A percentile compares a stretch with the other conserved stretches of the same genome.
Conservation (phyloP, 305 asterid species). For the Fraxinus floribunda region DNA sequence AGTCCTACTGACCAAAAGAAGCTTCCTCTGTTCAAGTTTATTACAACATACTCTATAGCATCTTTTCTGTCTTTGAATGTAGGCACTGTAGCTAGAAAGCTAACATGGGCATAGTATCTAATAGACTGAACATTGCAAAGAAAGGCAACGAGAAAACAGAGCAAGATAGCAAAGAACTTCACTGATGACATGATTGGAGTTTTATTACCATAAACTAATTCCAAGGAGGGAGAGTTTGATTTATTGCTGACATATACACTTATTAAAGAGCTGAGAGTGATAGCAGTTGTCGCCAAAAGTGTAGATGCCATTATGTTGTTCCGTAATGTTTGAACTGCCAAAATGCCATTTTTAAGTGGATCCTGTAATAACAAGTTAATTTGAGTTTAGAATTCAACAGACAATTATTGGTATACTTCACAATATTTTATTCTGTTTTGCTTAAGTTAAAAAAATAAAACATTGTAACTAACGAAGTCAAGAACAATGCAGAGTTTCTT, state of each 20-base stretch:
- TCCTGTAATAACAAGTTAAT: conserved; percentile 46
- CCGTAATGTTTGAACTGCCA: conserved; percentile 77
- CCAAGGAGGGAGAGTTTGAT: conserved; percentile 41
- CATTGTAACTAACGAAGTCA: background rate
- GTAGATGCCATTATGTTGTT: conserved; percentile 95
- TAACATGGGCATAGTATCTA: conserved; percentile 76
- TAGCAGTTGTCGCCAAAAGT: conserved; percentile 74
- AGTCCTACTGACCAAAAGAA: conserved; percentile 79
- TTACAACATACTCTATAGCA: conserved; percentile 59
- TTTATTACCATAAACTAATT: conserved; percentile 40
- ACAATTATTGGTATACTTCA: background rate
- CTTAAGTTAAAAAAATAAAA: too few relatives aligned
- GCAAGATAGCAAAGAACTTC: conserved; percentile 61
- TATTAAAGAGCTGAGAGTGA: conserved; percentile 77
- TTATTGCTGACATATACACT: conserved; percentile 64
- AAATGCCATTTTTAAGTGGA: conserved; percentile 70
- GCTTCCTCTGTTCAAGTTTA: conserved; percentile 64
- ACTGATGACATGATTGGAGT: conserved; percentile 44
- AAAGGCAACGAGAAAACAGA: conserved; percentile 77
- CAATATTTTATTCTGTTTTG: background rate
- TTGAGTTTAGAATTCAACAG: conserved; percentile 6
- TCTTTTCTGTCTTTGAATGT: conserved; percentile 46
- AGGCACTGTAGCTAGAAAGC: conserved; percentile 71
- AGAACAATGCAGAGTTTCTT: background rate
- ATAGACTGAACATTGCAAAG: conserved; percentile 69